A percentile compares a stretch with the other conserved stretches of the same genome.
These are phyloP conservation scores for Colletotrichum tofieldiae DNA, from an alignment of 2,329 filamentous ascomycete species.

Conservation along the genomic window DNA sequence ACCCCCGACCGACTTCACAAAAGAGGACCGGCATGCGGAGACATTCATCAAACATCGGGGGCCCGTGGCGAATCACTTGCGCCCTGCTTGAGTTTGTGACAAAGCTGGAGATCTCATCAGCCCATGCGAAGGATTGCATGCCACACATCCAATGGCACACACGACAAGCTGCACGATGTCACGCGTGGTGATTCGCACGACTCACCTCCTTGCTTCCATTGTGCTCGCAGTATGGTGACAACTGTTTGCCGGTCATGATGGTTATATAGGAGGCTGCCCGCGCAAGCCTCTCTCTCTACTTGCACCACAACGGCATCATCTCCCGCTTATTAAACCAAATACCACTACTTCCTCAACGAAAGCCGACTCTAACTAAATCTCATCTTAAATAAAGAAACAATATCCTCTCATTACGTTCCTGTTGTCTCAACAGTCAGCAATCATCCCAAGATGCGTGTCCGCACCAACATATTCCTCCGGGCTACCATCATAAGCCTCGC, in stretches of 20 bases:
- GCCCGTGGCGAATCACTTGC: conserved; percentile 24
- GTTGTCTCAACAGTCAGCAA: not conserved
- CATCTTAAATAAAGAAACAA: too few relatives aligned
- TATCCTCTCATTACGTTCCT: not conserved
- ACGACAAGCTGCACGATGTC: not conserved
- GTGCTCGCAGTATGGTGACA: not conserved
- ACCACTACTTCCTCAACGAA: not conserved
- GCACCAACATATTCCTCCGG: not conserved
- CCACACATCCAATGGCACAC: conserved; percentile 13
- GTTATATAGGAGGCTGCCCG: not conserved
- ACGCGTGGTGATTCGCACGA: not conserved
- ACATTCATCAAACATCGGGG: not conserved
- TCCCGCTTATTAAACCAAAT: not conserved
- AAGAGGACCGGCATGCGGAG: not conserved
- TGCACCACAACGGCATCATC: not conserved
- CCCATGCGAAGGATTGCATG: conserved; percentile 14
- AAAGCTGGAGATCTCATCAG: conserved; percentile 5
- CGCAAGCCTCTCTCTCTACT: not conserved
- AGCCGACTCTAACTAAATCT: too few relatives aligned
- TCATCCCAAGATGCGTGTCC: not conserved
- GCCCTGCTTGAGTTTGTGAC: not conserved
- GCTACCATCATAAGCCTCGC: conserved; percentile 1
- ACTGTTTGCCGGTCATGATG: not conserved
- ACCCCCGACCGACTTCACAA: conserved; percentile 8
- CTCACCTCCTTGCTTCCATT: not conserved